Conservation (phyloP, 306 rosid species). For the Acacia confusa region DNA sequence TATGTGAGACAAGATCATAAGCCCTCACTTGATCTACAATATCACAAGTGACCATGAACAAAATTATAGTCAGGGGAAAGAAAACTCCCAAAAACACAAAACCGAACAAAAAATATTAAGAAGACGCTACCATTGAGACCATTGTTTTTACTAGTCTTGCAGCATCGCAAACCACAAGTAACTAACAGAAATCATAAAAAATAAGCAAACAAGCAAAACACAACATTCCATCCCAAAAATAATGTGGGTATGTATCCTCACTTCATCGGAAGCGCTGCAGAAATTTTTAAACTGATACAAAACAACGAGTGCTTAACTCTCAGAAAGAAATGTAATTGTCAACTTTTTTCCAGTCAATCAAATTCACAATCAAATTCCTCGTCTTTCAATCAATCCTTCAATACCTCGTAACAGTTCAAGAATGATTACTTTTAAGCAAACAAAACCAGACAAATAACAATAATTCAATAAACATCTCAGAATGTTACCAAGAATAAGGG, state of each 20-base stretch:
- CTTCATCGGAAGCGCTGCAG: background rate
- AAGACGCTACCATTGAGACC: background rate
- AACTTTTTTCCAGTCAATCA: background rate
- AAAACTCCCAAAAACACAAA: background rate
- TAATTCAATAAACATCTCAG: background rate
- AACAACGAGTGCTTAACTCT: background rate
- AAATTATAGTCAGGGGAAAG: background rate
- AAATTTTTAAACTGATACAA: background rate
- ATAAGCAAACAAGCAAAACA: background rate
- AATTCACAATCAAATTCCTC: background rate
- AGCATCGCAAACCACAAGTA: background rate
- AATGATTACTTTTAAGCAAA: background rate
- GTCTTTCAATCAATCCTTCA: background rate
- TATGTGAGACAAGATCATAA: background rate
- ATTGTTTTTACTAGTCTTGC: background rate
- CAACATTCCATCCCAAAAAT: background rate
- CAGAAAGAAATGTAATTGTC: background rate
- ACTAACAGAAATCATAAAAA: background rate
- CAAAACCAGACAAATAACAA: background rate
- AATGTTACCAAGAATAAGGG: background rate
- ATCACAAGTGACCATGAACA: background rate
- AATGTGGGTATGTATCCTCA: background rate
- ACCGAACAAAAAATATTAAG: background rate
- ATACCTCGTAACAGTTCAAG: background rate
- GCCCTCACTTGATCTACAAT: background rate